These are phyloP conservation scores for Eimeria necatrix DNA, from an alignment of 169 alveolate genomes.

Conservation along the genomic window DNA sequence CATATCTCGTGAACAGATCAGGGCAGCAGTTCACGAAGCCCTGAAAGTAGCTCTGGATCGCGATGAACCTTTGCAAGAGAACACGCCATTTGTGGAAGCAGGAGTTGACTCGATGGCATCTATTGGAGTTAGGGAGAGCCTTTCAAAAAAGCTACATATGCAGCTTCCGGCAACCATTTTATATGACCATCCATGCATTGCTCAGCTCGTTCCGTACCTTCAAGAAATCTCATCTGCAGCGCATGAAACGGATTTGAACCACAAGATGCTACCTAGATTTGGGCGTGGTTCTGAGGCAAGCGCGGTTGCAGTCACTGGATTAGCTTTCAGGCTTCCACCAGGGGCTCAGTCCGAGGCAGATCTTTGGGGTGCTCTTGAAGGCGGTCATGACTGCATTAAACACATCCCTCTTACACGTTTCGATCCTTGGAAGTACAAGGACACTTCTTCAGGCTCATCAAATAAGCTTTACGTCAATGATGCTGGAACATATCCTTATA, in stretches of 20 bases:
- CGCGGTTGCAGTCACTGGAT: slow-evolving; percentile 80
- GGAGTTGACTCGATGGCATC: slow-evolving; percentile 88
- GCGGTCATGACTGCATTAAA: slow-evolving; percentile 75
- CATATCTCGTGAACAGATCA: slow-evolving; percentile 55
- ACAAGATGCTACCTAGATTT: neutral
- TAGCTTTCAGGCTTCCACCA: slow-evolving; percentile 85
- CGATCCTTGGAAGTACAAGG: slow-evolving; percentile 76
- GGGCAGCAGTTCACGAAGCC: slow-evolving; percentile 56
- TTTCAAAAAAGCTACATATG: slow-evolving; percentile 81
- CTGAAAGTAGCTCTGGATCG: slow-evolving; percentile 38
- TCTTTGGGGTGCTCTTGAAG: slow-evolving; percentile 82
- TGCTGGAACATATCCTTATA: slow-evolving; percentile 80
- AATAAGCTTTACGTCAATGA: slow-evolving; percentile 81
- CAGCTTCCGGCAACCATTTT: slow-evolving; percentile 85
- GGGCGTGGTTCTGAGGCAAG: neutral
- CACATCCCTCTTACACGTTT: slow-evolving; percentile 86
- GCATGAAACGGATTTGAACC: neutral
- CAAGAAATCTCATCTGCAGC: neutral
- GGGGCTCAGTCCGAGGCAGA: slow-evolving; percentile 67
- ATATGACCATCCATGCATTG: slow-evolving; percentile 86
- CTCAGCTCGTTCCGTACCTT: slow-evolving; percentile 82
- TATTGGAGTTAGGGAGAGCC: slow-evolving; percentile 83
- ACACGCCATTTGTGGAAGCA: slow-evolving; percentile 84
- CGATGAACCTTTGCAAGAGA: slow-evolving; percentile 11
- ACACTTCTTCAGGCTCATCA: slow-evolving; percentile 67